phyloP scores from a whole-genome alignment of 352 stramenopile genomes.

The Paralagenidium karlingii region DNA sequence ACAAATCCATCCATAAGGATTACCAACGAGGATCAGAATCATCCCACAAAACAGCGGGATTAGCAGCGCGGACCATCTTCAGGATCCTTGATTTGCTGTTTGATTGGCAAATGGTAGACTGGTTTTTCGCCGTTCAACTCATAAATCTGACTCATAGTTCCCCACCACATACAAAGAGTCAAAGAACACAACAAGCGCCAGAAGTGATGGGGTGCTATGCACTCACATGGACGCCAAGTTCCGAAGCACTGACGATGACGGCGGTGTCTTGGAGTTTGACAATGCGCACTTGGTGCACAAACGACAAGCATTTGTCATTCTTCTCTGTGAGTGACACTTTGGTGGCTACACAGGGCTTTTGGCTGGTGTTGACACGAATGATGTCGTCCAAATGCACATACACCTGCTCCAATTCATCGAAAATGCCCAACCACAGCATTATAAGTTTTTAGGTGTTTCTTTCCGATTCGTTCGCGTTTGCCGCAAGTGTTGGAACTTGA shows the following conservation, averaged over 20 bases:
- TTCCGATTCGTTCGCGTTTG: no score
- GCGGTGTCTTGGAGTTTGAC: slow-evolving; percentile 23
- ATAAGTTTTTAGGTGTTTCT: no score
- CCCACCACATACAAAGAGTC: background rate
- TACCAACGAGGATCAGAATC: background rate
- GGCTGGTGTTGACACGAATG: slow-evolving; percentile 22
- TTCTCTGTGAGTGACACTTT: slow-evolving; percentile 17
- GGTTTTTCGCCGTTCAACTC: slow-evolving; percentile 36
- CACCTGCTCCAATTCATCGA: slow-evolving; percentile 9
- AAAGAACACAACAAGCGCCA: background rate
- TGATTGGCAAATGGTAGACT: slow-evolving; percentile 42
- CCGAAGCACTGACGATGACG: slow-evolving; percentile 51
- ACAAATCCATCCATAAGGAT: background rate
- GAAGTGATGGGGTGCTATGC: no score
- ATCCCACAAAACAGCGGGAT: no score
- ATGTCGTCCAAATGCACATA: slow-evolving; percentile 34
- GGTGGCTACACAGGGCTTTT: slow-evolving; percentile 20
- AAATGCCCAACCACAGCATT: background rate
- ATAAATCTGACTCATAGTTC: slow-evolving; percentile 28
- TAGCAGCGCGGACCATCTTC: no score
- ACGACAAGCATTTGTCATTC: slow-evolving; percentile 28
- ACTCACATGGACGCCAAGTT: slow-evolving; percentile 38
- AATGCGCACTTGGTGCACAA: slow-evolving; percentile 51
- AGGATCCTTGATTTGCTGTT: slow-evolving; percentile 21
- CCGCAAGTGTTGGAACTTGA: no score